Evolutionary conservation across 305 asterid species (phyloP).

Genomic region (Solanum hybrid): DNA sequence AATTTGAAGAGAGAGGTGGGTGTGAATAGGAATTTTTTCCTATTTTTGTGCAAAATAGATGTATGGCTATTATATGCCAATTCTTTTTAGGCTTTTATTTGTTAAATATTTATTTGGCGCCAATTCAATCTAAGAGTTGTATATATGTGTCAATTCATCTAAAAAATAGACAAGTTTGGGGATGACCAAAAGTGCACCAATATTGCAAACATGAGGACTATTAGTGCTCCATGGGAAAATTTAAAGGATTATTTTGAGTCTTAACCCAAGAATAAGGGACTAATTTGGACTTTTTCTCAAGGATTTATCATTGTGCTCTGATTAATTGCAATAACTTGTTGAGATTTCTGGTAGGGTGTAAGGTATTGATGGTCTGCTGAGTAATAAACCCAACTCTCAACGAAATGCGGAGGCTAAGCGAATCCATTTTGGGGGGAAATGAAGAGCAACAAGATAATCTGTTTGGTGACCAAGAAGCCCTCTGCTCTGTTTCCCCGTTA

Average conservation of each 20-base stretch:
- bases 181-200: background rate
- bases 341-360: background rate
- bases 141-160: background rate
- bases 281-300: background rate
- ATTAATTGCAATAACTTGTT: background rate
- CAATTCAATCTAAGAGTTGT: background rate
- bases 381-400: background rate
- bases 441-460: conserved; percentile 56
- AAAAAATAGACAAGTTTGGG: background rate
- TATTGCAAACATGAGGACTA: background rate
- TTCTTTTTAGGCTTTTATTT: background rate
- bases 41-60: background rate
- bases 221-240: background rate
- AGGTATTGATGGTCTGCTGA: background rate
- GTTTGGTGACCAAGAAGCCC: conserved; percentile 57
- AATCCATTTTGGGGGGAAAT: conserved; percentile 32
- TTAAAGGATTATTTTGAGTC: background rate
- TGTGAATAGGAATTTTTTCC: background rate
- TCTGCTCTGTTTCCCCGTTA: conserved; percentile 58
- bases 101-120: background rate
- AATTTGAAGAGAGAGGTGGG: background rate
- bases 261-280: background rate
- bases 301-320: background rate
- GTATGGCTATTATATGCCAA: background rate
- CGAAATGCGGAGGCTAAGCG: conserved; percentile 21